Percentiles rank a stretch among this genome's conserved stretches.
Evolutionary conservation across 345 rosid genomes (phyloP).

Genomic region (Gossypium ekmanianum): DNA sequence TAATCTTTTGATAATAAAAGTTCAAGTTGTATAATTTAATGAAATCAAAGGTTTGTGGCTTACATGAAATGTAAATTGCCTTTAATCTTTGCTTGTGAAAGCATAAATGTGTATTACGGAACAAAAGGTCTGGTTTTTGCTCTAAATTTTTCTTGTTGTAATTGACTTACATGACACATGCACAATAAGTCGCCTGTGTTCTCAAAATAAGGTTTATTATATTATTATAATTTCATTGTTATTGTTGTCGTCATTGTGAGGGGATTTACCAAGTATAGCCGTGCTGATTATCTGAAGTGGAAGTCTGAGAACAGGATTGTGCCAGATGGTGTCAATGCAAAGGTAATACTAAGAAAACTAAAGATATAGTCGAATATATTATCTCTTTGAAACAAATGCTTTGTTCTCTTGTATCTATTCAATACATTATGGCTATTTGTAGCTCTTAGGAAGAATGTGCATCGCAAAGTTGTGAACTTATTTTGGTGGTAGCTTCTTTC

Average conservation of each 20-base stretch:
- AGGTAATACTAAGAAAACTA: constrained; percentile 21
- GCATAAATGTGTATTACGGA: background rate
- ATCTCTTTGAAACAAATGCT: background rate
- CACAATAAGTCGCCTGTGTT: background rate
- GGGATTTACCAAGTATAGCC: constrained; percentile 54
- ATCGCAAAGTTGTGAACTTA: background rate
- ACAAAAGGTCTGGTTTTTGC: background rate
- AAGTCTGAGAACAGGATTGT: constrained; percentile 43
- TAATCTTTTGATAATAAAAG: too few relatives aligned
- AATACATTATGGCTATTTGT: background rate
- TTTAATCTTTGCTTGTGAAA: too few relatives aligned
- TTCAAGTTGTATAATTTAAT: too few relatives aligned
- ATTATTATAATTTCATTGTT: background rate
- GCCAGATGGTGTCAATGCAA: constrained; percentile 57
- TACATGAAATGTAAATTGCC: too few relatives aligned
- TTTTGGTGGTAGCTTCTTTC: background rate
- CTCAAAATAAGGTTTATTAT: background rate
- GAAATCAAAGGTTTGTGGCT: too few relatives aligned
- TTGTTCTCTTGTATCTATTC: background rate
- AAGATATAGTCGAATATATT: background rate
- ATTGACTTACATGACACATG: background rate
- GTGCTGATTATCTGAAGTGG: constrained; percentile 43
- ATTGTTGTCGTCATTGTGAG: constrained; percentile 18
- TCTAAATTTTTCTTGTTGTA: background rate
- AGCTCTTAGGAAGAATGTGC: background rate